Conservation (phyloP, 768 basidiomycete genomes). For the Naematelia aurantialba region DNA sequence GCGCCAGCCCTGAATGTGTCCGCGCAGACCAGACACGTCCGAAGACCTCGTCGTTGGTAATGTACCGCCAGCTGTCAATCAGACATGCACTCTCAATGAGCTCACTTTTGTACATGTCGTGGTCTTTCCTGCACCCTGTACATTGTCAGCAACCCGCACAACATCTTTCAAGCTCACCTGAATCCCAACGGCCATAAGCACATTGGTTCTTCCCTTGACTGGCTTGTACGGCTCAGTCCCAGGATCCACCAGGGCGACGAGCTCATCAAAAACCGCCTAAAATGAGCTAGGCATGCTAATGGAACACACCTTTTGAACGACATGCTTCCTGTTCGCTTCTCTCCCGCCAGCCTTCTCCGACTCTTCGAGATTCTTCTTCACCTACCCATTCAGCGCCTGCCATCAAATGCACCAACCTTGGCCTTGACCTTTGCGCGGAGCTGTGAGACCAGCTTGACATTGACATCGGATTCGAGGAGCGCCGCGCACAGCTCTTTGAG, state of each 20-base stretch:
- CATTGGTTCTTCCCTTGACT: constrained; percentile 86
- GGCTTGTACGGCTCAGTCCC: constrained; percentile 95
- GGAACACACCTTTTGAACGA: constrained; percentile 78
- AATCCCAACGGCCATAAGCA: constrained; percentile 96
- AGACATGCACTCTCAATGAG: not conserved
- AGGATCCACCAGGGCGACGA: constrained; percentile 90
- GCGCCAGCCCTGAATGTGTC: constrained; percentile 99
- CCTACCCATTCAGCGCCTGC: constrained; percentile 22
- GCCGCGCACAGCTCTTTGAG: constrained; percentile 94
- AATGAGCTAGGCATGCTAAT: not conserved
- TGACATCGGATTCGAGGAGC: constrained; percentile 92
- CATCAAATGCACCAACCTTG: constrained; percentile 59
- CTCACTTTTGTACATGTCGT: constrained; percentile 89
- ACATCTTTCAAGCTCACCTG: constrained; percentile 59
- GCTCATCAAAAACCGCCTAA: constrained; percentile 93
- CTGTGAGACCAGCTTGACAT: constrained; percentile 88
- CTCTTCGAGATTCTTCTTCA: constrained; percentile 53
- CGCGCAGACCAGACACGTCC: constrained; percentile 94
- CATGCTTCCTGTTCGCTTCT: constrained; percentile 74
- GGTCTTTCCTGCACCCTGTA: constrained; percentile 97
- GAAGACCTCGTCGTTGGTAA: constrained; percentile 94
- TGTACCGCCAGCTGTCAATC: constrained; percentile 71
- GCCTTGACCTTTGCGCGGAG: constrained; percentile 83
- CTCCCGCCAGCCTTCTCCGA: constrained; percentile 69
- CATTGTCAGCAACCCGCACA: constrained; percentile 6